A percentile compares a stretch with the other conserved stretches of the same genome.
Evolutionary conservation across 768 basidiomycete species (phyloP).

Genomic region (Asterophora parasitica): DNA sequence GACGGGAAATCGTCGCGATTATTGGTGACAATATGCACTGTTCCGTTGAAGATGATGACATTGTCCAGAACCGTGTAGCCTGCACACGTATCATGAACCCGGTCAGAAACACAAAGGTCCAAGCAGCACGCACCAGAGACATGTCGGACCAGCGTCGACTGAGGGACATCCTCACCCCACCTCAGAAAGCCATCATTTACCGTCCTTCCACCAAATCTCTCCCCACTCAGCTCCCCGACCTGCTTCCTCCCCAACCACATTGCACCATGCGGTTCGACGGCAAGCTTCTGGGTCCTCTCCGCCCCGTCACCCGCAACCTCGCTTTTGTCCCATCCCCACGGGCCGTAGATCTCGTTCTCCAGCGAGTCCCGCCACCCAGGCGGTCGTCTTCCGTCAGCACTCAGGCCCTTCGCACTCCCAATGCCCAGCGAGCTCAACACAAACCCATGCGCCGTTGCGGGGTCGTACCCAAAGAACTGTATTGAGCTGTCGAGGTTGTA

Average conservation of each 20-base stretch:
- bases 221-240: conserved; percentile 20
- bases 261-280: conserved; percentile 38
- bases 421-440: conserved; percentile 37
- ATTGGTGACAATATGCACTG: conserved; percentile 73
- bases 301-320: conserved; percentile 53
- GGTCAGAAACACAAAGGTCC: not conserved
- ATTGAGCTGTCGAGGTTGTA: conserved; percentile 71
- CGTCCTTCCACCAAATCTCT: conserved; percentile 28
- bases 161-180: conserved; percentile 56
- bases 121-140: conserved; percentile 47
- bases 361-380: conserved; percentile 51
- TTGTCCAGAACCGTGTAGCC: conserved; percentile 85
- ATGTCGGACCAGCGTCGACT: conserved; percentile 55
- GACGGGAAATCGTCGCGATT: conserved; percentile 56
- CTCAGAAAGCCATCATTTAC: conserved; percentile 50
- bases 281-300: conserved; percentile 40
- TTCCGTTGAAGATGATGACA: conserved; percentile 67
- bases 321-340: conserved; percentile 62
- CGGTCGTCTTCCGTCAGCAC: conserved; percentile 44
- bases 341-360: conserved; percentile 62
- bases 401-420: conserved; percentile 31
- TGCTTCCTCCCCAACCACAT: conserved; percentile 37
- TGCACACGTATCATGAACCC: conserved; percentile 23
- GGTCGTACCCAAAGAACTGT: conserved; percentile 43
- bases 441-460: conserved; percentile 31